These are phyloP conservation scores for Daldinia concentrica DNA, from an alignment of 495 filamentous ascomycete species.

Conservation along the genomic window DNA sequence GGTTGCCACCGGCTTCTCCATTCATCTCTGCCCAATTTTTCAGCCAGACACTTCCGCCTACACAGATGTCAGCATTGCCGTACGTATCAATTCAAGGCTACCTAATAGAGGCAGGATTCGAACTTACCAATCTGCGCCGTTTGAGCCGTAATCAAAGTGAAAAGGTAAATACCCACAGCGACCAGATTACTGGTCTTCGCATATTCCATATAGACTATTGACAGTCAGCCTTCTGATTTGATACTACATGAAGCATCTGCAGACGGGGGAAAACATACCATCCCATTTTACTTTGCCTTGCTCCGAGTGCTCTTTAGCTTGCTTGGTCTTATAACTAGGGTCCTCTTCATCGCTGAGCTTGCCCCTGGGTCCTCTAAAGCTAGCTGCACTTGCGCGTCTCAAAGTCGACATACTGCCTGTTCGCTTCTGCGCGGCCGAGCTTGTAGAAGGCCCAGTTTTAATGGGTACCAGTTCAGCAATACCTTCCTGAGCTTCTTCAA, in stretches of 20 bases:
- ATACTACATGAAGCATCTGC: not conserved
- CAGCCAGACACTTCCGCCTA: conserved; percentile 84
- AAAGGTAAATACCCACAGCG: conserved; percentile 83
- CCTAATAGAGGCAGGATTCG: conserved; percentile 28
- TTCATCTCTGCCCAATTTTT: conserved; percentile 91
- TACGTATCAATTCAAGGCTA: not conserved
- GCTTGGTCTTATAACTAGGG: conserved; percentile 73
- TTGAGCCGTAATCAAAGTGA: conserved; percentile 81
- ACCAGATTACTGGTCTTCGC: conserved; percentile 90
- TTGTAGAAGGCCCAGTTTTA: conserved; percentile 57
- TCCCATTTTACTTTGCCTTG: conserved; percentile 98
- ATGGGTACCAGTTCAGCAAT: conserved; percentile 77
- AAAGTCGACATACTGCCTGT: conserved; percentile 78
- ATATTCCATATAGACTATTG: conserved; percentile 79
- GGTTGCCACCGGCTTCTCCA: conserved; percentile 70
- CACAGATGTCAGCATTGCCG: conserved; percentile 10
- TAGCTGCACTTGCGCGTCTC: conserved; percentile 89
- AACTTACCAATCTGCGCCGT: conserved; percentile 72
- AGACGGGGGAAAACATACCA: conserved; percentile 47
- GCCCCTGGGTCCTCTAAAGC: conserved; percentile 84
- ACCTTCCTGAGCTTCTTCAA: conserved; percentile 77
- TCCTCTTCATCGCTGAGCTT: conserved; percentile 87
- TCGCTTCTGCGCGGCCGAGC: conserved; percentile 52
- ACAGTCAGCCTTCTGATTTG: conserved; percentile 32
- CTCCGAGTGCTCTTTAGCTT: conserved; percentile 85